A percentile compares a stretch with the other conserved stretches of the same genome.
These are phyloP conservation scores for Botryosphaeria agaves DNA, from an alignment of 2,329 filamentous ascomycete species.

Conservation along the genomic window DNA sequence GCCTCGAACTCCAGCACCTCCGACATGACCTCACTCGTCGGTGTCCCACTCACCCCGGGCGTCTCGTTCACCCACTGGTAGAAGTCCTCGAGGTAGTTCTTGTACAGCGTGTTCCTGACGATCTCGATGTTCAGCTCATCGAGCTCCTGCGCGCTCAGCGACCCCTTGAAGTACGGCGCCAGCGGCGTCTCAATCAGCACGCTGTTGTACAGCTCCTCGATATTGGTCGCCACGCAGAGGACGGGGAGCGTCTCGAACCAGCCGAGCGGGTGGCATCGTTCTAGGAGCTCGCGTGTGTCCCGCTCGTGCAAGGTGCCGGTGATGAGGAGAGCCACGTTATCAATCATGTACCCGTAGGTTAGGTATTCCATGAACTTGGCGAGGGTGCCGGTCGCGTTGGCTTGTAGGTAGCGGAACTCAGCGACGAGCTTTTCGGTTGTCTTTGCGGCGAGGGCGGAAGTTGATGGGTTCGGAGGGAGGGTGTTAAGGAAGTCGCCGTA, in stretches of 20 bases:
- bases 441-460: slow-evolving; percentile 82
- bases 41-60: slow-evolving; percentile 70
- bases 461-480: slow-evolving; percentile 91
- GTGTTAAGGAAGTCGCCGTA: slow-evolving; percentile 94
- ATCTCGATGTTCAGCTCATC: slow-evolving; percentile 99
- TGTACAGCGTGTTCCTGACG: slow-evolving; percentile 94
- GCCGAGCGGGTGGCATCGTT: slow-evolving; percentile 88
- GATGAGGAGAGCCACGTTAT: slow-evolving; percentile 95
- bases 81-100: slow-evolving; percentile 98
- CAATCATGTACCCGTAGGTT: slow-evolving; percentile 99
- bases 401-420: slow-evolving; percentile 91
- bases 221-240: slow-evolving; percentile 92
- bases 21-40: slow-evolving; percentile 86
- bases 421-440: slow-evolving; percentile 96
- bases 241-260: slow-evolving; percentile 99
- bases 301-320: slow-evolving; percentile 95
- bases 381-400: slow-evolving; percentile 79
- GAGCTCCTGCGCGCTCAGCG: slow-evolving; percentile 84
- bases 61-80: slow-evolving; percentile 85
- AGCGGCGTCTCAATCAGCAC: slow-evolving; percentile 93
- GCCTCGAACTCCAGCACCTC: slow-evolving; percentile 96
- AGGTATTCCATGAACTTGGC: slow-evolving; percentile 96
- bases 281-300: slow-evolving; percentile 86
- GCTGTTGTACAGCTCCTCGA: slow-evolving; percentile 96
- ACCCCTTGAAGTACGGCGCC: slow-evolving; percentile 94